These are phyloP conservation scores for Coemansia sp. DNA, from an alignment of 192 early-diverging fungal genomes.

Conservation along the genomic window DNA sequence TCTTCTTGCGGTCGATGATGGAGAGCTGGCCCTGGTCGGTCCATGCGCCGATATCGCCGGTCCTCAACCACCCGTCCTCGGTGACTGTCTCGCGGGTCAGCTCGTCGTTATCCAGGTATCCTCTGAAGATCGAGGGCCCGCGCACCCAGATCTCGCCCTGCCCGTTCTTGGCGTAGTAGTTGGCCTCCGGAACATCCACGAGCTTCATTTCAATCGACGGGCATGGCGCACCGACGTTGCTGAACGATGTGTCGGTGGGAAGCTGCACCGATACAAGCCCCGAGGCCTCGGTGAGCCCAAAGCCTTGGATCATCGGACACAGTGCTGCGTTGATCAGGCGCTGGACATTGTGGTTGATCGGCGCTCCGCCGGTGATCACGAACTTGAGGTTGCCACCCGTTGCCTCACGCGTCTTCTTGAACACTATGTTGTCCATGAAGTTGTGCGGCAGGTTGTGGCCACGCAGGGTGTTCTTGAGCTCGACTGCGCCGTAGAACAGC, in stretches of 20 bases:
- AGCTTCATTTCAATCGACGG: constrained; percentile 80
- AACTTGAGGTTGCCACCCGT: constrained; percentile 86
- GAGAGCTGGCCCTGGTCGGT: constrained; percentile 75
- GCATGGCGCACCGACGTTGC: constrained; percentile 75
- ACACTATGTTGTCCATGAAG: constrained; percentile 77
- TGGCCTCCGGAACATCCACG: constrained; percentile 73
- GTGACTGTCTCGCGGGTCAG: constrained; percentile 74
- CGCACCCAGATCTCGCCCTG: constrained; percentile 87
- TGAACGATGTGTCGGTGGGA: constrained; percentile 59
- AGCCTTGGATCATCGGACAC: constrained; percentile 84
- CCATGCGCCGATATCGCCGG: constrained; percentile 92
- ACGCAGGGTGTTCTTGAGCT: constrained; percentile 66
- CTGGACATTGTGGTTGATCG: constrained; percentile 84
- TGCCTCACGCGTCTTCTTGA: constrained; percentile 82
- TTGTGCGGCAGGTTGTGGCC: constrained; percentile 64
- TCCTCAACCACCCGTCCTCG: constrained; percentile 85
- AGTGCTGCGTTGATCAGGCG: constrained; percentile 76
- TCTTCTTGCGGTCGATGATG: constrained; percentile 96
- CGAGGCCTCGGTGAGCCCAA: constrained; percentile 81
- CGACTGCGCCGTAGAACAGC: constrained; percentile 75
- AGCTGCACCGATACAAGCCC: constrained; percentile 71
- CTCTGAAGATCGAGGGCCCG: constrained; percentile 76
- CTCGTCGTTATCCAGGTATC: constrained; percentile 82
- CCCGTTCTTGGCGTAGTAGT: constrained; percentile 66
- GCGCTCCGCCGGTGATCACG: constrained; percentile 87